These are phyloP conservation scores for Arabidopsis suecica DNA, from an alignment of 345 rosid genomes.

Conservation along the genomic window DNA sequence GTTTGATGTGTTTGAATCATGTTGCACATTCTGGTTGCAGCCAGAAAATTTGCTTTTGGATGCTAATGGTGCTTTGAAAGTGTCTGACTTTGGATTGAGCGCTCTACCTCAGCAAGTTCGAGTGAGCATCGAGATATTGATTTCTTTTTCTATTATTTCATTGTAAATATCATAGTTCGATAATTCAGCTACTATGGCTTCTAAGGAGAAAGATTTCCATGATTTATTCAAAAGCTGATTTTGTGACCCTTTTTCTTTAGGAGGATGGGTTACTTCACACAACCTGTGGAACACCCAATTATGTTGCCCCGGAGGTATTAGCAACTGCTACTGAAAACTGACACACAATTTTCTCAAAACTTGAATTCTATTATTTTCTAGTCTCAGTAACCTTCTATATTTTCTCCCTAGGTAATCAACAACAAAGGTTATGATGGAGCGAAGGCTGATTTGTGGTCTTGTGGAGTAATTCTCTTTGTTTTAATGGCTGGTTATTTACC, in stretches of 20 bases:
- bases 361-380: not conserved
- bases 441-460: slow-evolving; percentile 97
- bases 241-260: slow-evolving; percentile 49
- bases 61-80: slow-evolving; percentile 82
- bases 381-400: slow-evolving; percentile 17
- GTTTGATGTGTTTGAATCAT: slow-evolving; percentile 6
- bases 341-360: not conserved
- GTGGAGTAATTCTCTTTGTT: slow-evolving; percentile 97
- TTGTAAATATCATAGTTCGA: not conserved
- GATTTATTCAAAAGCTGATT: slow-evolving; percentile 17
- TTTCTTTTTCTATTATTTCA: not conserved
- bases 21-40: slow-evolving; percentile 51
- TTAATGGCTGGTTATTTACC: slow-evolving; percentile 98
- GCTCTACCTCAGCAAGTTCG: slow-evolving; percentile 99
- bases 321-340: slow-evolving; percentile 34
- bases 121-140: slow-evolving; percentile 50
- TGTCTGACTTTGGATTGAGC: slow-evolving; percentile 98
- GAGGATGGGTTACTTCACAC: slow-evolving; percentile 99
- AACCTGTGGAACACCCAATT: slow-evolving; percentile 98
- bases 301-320: slow-evolving; percentile 98
- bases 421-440: slow-evolving; percentile 98
- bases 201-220: not conserved
- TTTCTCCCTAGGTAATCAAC: slow-evolving; percentile 72
- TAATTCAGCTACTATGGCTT: slow-evolving; percentile 16
- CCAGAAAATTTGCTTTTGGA: slow-evolving; percentile 96